These are phyloP conservation scores for Saccharomycopsis sp. DNA, from an alignment of 805 yeast genomes.

Conservation along the genomic window DNA sequence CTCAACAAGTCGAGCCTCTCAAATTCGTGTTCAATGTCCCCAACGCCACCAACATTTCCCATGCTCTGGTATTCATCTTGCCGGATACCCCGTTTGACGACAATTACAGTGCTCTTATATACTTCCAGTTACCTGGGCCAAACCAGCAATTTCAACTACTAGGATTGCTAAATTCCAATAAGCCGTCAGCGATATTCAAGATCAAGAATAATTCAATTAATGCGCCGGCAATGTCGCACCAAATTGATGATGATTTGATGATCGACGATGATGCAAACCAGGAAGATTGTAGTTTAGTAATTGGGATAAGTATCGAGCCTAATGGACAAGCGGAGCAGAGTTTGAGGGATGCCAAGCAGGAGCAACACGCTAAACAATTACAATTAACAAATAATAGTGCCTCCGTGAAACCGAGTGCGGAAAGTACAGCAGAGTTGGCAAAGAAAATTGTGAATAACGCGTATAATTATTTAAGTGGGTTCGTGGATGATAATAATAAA, in stretches of 20 bases:
- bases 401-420: slow-evolving; percentile 3
- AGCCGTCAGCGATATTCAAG: slow-evolving; percentile 90
- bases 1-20: slow-evolving; percentile 59
- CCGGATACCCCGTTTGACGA: slow-evolving; percentile 75
- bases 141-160: slow-evolving; percentile 51
- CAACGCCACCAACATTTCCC: slow-evolving; percentile 62
- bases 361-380: slow-evolving; percentile 24
- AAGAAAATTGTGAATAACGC: slow-evolving; percentile 88
- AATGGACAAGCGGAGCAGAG: slow-evolving; percentile 55
- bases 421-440: slow-evolving; percentile 40
- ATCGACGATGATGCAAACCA: slow-evolving; percentile 21
- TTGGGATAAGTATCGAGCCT: slow-evolving; percentile 92
- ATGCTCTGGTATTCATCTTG: slow-evolving; percentile 74
- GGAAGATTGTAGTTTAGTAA: slow-evolving; percentile 28
- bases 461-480: slow-evolving; percentile 85
- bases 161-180: slow-evolving; percentile 54
- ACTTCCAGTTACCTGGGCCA: slow-evolving; percentile 69
- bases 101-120: slow-evolving; percentile 74
- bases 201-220: slow-evolving; percentile 45
- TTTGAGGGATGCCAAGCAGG: slow-evolving; percentile 37
- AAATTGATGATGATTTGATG: slow-evolving; percentile 42
- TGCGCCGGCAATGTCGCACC: slow-evolving; percentile 22
- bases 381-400: not conserved
- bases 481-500: slow-evolving; percentile 68
- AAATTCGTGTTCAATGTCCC: slow-evolving; percentile 60